Evolutionary conservation across 108 stramenopile species (phyloP), one percentile per base, ranked within the genome.

Genomic region (Discostella pseudostelligera): DNA sequence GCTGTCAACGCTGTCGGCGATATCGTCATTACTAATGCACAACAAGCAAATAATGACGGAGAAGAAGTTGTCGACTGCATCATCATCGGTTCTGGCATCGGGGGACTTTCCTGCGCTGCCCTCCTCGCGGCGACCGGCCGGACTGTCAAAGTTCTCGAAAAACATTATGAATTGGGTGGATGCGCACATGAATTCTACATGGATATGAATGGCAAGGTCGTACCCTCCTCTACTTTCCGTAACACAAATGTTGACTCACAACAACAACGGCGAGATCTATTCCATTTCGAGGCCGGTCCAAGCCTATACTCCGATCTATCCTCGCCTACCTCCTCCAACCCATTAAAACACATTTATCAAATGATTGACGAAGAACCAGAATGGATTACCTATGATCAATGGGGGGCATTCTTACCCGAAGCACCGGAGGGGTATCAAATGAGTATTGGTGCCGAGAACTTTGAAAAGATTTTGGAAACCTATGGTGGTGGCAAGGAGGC

Each of bases 271-370:
- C 54, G 25, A 66, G 85, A 53, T 71, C 74, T 56, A 77, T 96
- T 93, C 76, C 93, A 93, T 67, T 97, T 97, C 69, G 96, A 97
- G 61, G 88, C 93, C 0, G 96, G 96, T 8, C 96, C 96, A 2
- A 90, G 88, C 17, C 82, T 97, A n/a, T 97, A 96, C 69, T 80
- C 79, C 59, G 96, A 94, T 21, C 76, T 91, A 13, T 81, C 79
- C 44, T 74, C 67, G 26, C 87, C 87, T n/a, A 46, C 56, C 39
- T 89, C 88, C 4, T 93, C 93, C 14, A 97, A 97, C 68, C 96
- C 96, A 13, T 57, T 97, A 60, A 95, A 96, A 78, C 89, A 96
- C 62, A 84, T 97, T 29, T 93, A 92, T 67, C 93, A 97, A 73
- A 95, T 95, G 59, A 92, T 96, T 43, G 88, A 74, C 19, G 92